These are phyloP conservation scores for Plantago lanceolata DNA, from an alignment of 305 asterid genomes.

Conservation along the genomic window DNA sequence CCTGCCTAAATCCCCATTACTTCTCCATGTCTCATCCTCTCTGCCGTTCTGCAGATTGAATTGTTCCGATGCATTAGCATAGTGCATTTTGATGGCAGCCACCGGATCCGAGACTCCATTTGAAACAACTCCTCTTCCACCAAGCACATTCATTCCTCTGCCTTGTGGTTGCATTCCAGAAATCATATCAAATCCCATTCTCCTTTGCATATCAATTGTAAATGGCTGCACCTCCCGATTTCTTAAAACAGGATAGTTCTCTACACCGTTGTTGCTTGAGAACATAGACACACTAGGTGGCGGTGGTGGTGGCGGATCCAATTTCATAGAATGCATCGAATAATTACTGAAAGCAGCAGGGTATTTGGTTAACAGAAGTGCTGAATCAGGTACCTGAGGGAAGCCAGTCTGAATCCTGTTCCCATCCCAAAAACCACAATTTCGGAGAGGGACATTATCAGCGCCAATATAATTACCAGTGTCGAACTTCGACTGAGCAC, in stretches of 20 bases:
- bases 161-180: conserved; percentile 51
- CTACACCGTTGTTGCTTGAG: conserved; percentile 39
- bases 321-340: conserved; percentile 40
- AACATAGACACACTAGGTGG: conserved; percentile 40
- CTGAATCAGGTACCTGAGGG: conserved; percentile 52
- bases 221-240: conserved; percentile 50
- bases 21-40: conserved; percentile 70
- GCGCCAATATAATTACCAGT: conserved; percentile 35
- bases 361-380: conserved; percentile 63
- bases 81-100: conserved; percentile 80
- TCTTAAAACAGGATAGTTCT: conserved; percentile 45
- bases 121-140: conserved; percentile 52
- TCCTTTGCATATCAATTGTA: conserved; percentile 58
- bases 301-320: conserved; percentile 39
- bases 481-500: conserved; percentile 44
- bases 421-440: conserved; percentile 54
- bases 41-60: conserved; percentile 36
- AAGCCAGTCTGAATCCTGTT: conserved; percentile 48
- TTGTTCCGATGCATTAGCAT: conserved; percentile 53
- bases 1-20: conserved; percentile 64
- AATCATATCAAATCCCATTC: conserved; percentile 52
- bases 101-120: conserved; percentile 72
- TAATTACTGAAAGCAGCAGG: conserved; percentile 69
- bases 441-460: conserved; percentile 46
- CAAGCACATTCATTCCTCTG: conserved; percentile 56